phyloP scores from a whole-genome alignment of 2,329 filamentous ascomycete genomes.

The Fonsecaea monophora region DNA sequence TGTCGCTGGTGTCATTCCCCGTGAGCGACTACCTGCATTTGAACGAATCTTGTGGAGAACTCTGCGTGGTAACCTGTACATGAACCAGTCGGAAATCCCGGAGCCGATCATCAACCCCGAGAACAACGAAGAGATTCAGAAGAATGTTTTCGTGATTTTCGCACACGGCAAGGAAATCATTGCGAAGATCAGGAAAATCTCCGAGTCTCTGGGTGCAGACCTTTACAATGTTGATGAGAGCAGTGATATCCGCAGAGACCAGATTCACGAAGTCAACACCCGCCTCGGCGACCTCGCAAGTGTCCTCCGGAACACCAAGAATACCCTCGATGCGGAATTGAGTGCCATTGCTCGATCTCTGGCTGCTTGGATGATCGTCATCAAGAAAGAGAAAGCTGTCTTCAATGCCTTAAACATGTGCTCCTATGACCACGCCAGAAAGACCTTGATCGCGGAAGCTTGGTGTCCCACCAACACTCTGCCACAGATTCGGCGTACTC shows the following conservation, averaged over 20 bases:
- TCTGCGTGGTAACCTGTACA: constrained; percentile 95
- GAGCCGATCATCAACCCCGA: constrained; percentile 90
- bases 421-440: constrained; percentile 93
- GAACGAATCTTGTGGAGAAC: constrained; percentile 98
- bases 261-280: constrained; percentile 96
- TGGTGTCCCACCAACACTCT: constrained; percentile 96
- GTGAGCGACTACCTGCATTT: constrained; percentile 91
- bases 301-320: constrained; percentile 93
- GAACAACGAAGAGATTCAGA: constrained; percentile 89
- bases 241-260: constrained; percentile 89
- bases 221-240: constrained; percentile 98
- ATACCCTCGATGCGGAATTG: constrained; percentile 89
- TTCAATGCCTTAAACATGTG: constrained; percentile 96
- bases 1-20: constrained; percentile 91
- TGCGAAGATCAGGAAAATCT: constrained; percentile 98
- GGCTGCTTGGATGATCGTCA: constrained; percentile 95
- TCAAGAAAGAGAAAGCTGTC: constrained; percentile 98
- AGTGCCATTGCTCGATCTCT: constrained; percentile 91
- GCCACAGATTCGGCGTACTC: constrained; percentile 84
- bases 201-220: constrained; percentile 93
- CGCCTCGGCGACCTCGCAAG: constrained; percentile 88
- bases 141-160: constrained; percentile 99
- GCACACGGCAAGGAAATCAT: constrained; percentile 98
- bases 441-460: constrained; percentile 95
- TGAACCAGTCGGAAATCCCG: constrained; percentile 99